These are phyloP conservation scores for Yamadazyma siamensis DNA, from an alignment of 1,139 yeast species.

Conservation along the genomic window DNA sequence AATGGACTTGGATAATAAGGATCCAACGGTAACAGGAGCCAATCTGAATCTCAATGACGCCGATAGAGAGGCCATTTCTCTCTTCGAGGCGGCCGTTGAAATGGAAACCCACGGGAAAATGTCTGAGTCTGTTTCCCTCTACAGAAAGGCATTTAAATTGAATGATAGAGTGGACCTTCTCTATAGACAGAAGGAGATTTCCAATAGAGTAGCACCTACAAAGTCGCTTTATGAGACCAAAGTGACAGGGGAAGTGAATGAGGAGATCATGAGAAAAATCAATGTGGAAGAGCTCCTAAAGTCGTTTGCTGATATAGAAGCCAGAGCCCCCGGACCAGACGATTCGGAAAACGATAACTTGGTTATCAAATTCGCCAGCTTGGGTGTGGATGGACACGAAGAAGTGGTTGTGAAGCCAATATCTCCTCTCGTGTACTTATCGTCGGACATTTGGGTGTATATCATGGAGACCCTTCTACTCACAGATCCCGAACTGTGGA, in stretches of 20 bases:
- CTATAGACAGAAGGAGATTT: conserved; percentile 53
- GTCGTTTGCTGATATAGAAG: conserved; percentile 29
- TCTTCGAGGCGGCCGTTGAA: conserved; percentile 68
- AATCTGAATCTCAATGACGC: conserved; percentile 1
- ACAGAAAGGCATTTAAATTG: conserved; percentile 67
- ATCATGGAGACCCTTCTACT: conserved; percentile 54
- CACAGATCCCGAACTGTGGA: conserved; percentile 63
- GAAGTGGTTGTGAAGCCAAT: conserved; percentile 36
- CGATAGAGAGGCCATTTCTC: conserved; percentile 45
- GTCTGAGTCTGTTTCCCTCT: conserved; percentile 74
- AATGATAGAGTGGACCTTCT: conserved; percentile 67
- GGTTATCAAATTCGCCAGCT: conserved; percentile 28
- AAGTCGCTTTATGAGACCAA: conserved; percentile 30
- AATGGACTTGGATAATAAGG: too few relatives aligned
- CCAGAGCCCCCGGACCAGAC: conserved; percentile 25
- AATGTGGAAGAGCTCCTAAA: conserved; percentile 32
- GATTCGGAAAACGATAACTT: conserved; percentile 17
- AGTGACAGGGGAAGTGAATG: conserved; percentile 26
- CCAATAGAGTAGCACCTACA: conserved; percentile 22
- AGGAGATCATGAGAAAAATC: conserved; percentile 31
- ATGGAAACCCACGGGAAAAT: conserved; percentile 72
- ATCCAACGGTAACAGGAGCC: neutral
- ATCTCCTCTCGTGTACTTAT: conserved; percentile 54
- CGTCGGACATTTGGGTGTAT: conserved; percentile 60
- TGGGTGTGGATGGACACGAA: conserved; percentile 28